Conservation (phyloP, 2,329 filamentous ascomycete genomes). For the Colletotrichum magnum region DNA sequence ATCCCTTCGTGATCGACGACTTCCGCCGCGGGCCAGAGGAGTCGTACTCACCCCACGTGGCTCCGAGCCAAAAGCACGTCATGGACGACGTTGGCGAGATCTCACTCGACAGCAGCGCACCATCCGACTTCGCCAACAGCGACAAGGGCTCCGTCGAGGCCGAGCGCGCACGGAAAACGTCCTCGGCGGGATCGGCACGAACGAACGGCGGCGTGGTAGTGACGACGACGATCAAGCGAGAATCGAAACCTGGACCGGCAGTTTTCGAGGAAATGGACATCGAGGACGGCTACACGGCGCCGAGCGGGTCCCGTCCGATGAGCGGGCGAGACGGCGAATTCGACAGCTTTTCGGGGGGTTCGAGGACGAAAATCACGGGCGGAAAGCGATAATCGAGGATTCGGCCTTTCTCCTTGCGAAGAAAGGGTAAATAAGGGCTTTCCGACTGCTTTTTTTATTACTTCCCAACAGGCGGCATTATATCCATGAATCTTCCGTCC, state of each 20-base stretch:
- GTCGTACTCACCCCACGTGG: conserved; percentile 33
- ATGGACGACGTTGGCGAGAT: conserved; percentile 45
- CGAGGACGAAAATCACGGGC: conserved; percentile 26
- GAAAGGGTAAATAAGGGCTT: not conserved
- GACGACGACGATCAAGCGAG: conserved; percentile 55
- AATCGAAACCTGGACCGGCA: conserved; percentile 46
- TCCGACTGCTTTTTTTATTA: conserved; percentile 10
- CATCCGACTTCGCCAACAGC: conserved; percentile 18
- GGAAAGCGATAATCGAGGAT: conserved; percentile 19
- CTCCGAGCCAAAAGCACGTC: conserved; percentile 45
- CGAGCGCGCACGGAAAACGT: not conserved
- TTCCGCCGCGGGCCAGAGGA: conserved; percentile 10
- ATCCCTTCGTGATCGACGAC: conserved; percentile 14
- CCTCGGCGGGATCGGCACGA: not conserved
- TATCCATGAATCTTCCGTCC: not conserved
- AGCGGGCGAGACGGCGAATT: not conserved
- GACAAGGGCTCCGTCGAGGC: conserved; percentile 21
- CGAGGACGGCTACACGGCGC: conserved; percentile 24
- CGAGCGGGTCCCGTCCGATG: conserved; percentile 2
- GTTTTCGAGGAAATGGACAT: conserved; percentile 23
- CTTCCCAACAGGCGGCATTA: conserved; percentile 7
- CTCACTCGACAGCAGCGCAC: conserved; percentile 33
- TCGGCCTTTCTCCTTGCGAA: too few species aligned
- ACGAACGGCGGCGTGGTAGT: conserved; percentile 48
- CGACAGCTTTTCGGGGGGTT: not conserved